A percentile compares a stretch with the other conserved stretches of the same genome.
These are phyloP conservation scores for Aspergillus cavernicola DNA, from an alignment of 495 filamentous ascomycete genomes.

Conservation along the genomic window DNA sequence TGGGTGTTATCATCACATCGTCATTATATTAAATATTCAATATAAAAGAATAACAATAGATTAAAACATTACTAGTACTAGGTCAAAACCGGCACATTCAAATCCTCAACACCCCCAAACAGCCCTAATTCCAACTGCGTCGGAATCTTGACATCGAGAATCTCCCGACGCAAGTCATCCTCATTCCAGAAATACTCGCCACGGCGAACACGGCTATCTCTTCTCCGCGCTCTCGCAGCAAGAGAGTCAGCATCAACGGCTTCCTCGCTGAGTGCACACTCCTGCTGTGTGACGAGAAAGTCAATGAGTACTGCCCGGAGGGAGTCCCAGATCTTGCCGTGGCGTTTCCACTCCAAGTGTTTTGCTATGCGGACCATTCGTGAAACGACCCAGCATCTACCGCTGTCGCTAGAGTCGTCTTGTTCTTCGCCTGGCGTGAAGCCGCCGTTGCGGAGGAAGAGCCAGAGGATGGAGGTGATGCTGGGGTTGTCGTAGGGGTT, in stretches of 20 bases:
- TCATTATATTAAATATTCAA: too few species aligned
- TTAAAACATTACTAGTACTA: too few species aligned
- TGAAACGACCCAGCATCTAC: conserved; percentile 27
- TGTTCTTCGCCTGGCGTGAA: conserved; percentile 12
- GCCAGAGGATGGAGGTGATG: conserved; percentile 25
- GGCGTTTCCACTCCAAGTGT: conserved; percentile 27
- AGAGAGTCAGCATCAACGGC: conserved; percentile 20
- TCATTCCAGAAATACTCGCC: conserved; percentile 25
- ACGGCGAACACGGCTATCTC: background rate
- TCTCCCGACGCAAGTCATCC: conserved; percentile 23
- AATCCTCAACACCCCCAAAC: background rate
- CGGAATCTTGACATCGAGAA: conserved; percentile 14
- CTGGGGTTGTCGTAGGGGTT: conserved; percentile 24
- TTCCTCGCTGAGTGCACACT: conserved; percentile 22
- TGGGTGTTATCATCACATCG: too few species aligned
- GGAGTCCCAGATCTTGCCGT: conserved; percentile 26
- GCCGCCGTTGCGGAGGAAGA: conserved; percentile 27
- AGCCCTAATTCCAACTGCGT: background rate
- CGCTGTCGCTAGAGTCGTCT: conserved; percentile 18
- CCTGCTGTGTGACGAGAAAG: conserved; percentile 25
- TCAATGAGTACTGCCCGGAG: conserved; percentile 22
- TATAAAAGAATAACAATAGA: too few species aligned
- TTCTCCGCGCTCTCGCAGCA: conserved; percentile 17
- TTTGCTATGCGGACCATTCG: conserved; percentile 29
- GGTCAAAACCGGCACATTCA: conserved; percentile 16